Evolutionary conservation across 2,329 filamentous ascomycete species (phyloP), one percentile per base, ranked within the genome.

Genomic region (Colletotrichum cereale): DNA sequence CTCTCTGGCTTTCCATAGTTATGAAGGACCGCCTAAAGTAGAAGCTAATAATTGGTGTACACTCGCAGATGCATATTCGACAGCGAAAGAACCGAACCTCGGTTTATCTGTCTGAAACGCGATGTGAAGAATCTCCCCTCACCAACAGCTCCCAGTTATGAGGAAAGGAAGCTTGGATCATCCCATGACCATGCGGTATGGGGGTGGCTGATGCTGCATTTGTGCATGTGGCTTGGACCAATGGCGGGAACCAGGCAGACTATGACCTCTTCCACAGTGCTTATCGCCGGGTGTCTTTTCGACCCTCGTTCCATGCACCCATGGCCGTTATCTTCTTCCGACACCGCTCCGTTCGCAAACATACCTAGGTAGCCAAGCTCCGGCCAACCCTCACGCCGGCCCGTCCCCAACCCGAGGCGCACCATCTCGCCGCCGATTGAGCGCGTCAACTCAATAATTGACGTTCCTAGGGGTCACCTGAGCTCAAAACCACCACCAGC

Each of bases 341-440:
- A 72, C 69, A 64, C 47, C 66, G 69, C 68, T 67, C 67, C 57
- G 64, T 36, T 67, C 67, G 67, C 65, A 63, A 44, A 31, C 31
- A 40, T 16, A 52, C 44, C n/a, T 10, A 62, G 40, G 60, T 16
- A 52, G 60, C n/a, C 16, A 62, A 52, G 60, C 60, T 62, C 34
- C 34, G 60, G 44, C 12, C 12, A 38, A 62, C 44, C 47, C 24
- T n/a, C 18, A 26, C 44, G 58, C 58, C 58, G n/a, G 58, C 26
- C 38, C 40, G 31, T 56, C 38, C n/a, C 36, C 34, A 40, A 61
- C 47, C 56, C 31, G 42, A 55, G 55, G 67, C 56, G 38, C 56
- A 48, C 31, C n/a, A 50, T 29, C 40, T 61, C 56, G 26, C 40
- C 62, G 48, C 40, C 62, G 48, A 61, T 66, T 48, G 47, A 61